A percentile compares a stretch with the other conserved stretches of the same genome.
These are phyloP conservation scores for Fusarium robinianum DNA, from an alignment of 2,329 filamentous ascomycete species.

Conservation along the genomic window DNA sequence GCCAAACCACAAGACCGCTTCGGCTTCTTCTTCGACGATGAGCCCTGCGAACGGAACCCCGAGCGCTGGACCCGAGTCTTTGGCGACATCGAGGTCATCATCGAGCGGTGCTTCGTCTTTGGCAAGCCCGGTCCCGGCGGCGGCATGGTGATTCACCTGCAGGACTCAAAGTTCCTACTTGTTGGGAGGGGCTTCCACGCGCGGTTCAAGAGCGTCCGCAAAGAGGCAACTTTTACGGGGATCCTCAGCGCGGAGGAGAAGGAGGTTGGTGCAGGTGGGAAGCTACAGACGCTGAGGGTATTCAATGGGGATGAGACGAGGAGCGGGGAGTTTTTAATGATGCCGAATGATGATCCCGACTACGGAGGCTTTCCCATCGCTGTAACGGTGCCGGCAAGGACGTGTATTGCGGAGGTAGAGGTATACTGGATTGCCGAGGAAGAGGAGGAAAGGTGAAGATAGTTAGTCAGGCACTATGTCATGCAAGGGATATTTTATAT, in stretches of 20 bases:
- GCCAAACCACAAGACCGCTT: conserved; percentile 40
- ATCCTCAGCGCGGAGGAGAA: conserved; percentile 45
- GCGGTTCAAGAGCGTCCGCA: conserved; percentile 37
- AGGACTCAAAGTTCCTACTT: conserved; percentile 42
- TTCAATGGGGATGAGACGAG: conserved; percentile 50
- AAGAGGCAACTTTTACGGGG: conserved; percentile 44
- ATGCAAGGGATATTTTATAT: too few species aligned
- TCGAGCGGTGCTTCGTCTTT: conserved; percentile 48
- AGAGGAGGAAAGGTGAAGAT: conserved; percentile 31
- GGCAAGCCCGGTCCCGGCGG: conserved; percentile 45
- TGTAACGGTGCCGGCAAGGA: conserved; percentile 57
- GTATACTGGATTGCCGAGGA: conserved; percentile 43
- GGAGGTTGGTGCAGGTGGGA: conserved; percentile 41
- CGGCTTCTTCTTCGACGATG: conserved; percentile 47
- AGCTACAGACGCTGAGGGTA: conserved; percentile 40
- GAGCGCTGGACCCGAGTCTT: conserved; percentile 38
- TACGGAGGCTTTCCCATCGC: conserved; percentile 61
- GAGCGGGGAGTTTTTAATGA: conserved; percentile 53
- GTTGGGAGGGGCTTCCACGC: conserved; percentile 47
- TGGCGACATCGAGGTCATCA: conserved; percentile 41
- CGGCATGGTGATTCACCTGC: conserved; percentile 46
- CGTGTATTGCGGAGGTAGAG: conserved; percentile 50
- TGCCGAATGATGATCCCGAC: conserved; percentile 60
- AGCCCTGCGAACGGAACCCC: conserved; percentile 24
- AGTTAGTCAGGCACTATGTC: too few species aligned